Conservation (phyloP, 139 green algal genomes). For the Volvox africanus region DNA sequence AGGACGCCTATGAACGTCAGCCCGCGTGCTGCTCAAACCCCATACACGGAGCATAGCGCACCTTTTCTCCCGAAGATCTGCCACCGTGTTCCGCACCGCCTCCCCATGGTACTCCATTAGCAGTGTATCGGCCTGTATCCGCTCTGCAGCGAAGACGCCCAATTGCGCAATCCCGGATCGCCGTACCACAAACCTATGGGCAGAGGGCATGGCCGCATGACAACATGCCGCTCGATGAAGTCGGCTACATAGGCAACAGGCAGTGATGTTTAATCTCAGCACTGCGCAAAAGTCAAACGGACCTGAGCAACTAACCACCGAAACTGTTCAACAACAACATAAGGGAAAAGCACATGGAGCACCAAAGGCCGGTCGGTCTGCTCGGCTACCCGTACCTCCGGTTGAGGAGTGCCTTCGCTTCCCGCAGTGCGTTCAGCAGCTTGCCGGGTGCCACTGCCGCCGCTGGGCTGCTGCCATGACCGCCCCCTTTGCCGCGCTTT, state of each 20-base stretch:
- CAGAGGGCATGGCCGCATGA: too few relatives aligned
- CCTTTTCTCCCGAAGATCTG: conserved; percentile 52
- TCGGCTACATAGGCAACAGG: too few relatives aligned
- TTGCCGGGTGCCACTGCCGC: not conserved
- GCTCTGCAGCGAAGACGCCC: conserved; percentile 42
- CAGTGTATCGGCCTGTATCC: conserved; percentile 24
- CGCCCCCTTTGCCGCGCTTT: not conserved
- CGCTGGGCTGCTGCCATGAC: not conserved
- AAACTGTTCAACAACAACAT: too few relatives aligned
- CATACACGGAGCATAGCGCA: not conserved
- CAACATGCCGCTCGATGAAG: too few relatives aligned
- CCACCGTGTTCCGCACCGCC: conserved; percentile 45
- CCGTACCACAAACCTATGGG: conserved; percentile 49
- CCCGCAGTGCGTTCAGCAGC: conserved; percentile 29
- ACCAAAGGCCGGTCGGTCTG: too few relatives aligned
- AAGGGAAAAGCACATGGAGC: too few relatives aligned
- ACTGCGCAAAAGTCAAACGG: too few relatives aligned
- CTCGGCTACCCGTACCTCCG: not conserved
- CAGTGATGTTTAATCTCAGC: too few relatives aligned
- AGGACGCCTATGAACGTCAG: too few relatives aligned
- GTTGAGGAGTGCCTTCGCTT: conserved; percentile 25
- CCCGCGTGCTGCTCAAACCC: too few relatives aligned
- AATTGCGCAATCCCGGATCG: conserved; percentile 49
- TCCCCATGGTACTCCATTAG: conserved; percentile 61
- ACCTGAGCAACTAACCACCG: too few relatives aligned